A percentile compares a stretch with the other conserved stretches of the same genome.
These are phyloP conservation scores for Rhizopus stolonifer DNA, from an alignment of 371 early-diverging fungal genomes.

Conservation along the genomic window DNA sequence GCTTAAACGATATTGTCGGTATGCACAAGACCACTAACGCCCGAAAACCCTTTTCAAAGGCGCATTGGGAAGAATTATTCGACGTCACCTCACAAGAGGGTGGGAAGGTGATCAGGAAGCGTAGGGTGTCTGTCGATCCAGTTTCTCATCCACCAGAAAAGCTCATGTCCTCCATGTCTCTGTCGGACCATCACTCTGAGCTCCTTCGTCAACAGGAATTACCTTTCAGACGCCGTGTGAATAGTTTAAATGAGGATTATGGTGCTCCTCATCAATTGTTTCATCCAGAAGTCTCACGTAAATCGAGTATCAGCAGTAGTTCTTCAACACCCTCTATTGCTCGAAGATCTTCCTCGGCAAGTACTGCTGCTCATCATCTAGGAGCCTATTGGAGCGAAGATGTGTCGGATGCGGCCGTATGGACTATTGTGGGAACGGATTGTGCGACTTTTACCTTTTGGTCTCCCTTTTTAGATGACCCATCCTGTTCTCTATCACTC, in stretches of 20 bases:
- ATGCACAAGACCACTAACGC: constrained; percentile 69
- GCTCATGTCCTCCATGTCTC: constrained; percentile 7
- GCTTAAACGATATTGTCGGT: constrained; percentile 77
- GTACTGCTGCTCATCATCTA: neutral
- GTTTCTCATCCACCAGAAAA: constrained; percentile 11
- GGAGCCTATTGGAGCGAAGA: constrained; percentile 76
- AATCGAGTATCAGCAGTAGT: constrained; percentile 23
- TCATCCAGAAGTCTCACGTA: constrained; percentile 18
- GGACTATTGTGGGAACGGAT: constrained; percentile 88
- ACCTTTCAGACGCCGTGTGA: constrained; percentile 15
- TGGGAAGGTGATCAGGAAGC: constrained; percentile 46
- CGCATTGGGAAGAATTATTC: constrained; percentile 10
- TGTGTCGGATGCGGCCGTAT: constrained; percentile 82
- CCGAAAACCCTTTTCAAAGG: constrained; percentile 29
- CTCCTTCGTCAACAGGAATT: no score
- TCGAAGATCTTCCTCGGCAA: constrained; percentile 16
- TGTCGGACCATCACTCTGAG: constrained; percentile 4
- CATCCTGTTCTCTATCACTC: neutral
- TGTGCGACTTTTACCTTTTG: constrained; percentile 75
- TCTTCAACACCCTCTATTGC: constrained; percentile 3
- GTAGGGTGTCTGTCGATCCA: constrained; percentile 43
- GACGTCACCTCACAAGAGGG: constrained; percentile 29
- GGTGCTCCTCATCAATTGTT: no score
- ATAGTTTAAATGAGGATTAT: constrained; percentile 15
- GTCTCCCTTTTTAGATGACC: constrained; percentile 35